phyloP scores from a whole-genome alignment of 2,329 filamentous ascomycete species.

The Septoria petroselini region DNA sequence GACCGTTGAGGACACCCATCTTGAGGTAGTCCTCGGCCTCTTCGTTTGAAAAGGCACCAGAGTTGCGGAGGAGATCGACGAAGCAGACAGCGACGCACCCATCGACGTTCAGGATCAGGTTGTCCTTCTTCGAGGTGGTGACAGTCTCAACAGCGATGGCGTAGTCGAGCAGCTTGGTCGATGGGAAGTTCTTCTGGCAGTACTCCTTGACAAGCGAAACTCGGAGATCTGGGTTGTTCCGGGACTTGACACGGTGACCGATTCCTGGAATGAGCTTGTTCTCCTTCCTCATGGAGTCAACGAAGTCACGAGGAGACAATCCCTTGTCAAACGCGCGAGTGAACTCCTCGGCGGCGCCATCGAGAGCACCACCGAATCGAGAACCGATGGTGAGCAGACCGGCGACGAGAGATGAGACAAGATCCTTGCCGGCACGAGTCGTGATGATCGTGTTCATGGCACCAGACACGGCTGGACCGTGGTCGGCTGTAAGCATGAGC shows the following conservation, averaged over 20 bases:
- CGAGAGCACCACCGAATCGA: slow-evolving; percentile 95
- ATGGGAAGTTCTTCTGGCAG: slow-evolving; percentile 95
- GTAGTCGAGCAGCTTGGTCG: slow-evolving; percentile 97
- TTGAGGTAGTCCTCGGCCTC: slow-evolving; percentile 98
- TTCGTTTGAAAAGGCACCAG: slow-evolving; percentile 90
- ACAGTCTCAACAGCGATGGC: slow-evolving; percentile 96
- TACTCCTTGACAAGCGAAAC: slow-evolving; percentile 99
- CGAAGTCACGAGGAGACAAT: slow-evolving; percentile 95
- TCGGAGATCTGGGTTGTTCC: slow-evolving; percentile 99
- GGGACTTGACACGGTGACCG: slow-evolving; percentile 98
- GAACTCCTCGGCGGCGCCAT: slow-evolving; percentile 98
- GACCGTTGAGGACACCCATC: slow-evolving; percentile 99
- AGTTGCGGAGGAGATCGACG: slow-evolving; percentile 95
- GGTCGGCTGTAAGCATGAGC: slow-evolving; percentile 98
- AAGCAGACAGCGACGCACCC: slow-evolving; percentile 98
- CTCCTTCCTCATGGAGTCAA: slow-evolving; percentile 98
- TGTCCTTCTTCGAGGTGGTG: slow-evolving; percentile 99
- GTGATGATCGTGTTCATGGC: slow-evolving; percentile 99
- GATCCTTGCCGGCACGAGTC: slow-evolving; percentile 96
- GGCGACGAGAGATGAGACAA: slow-evolving; percentile 91
- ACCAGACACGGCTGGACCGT: slow-evolving; percentile 97
- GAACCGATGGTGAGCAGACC: slow-evolving; percentile 98
- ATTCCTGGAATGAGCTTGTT: slow-evolving; percentile 99
- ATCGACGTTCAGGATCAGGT: slow-evolving; percentile 98
- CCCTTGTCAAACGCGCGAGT: slow-evolving; percentile 97